Conservation (phyloP, 2,329 filamentous ascomycete genomes). For the Epichloe brachyelytri region DNA sequence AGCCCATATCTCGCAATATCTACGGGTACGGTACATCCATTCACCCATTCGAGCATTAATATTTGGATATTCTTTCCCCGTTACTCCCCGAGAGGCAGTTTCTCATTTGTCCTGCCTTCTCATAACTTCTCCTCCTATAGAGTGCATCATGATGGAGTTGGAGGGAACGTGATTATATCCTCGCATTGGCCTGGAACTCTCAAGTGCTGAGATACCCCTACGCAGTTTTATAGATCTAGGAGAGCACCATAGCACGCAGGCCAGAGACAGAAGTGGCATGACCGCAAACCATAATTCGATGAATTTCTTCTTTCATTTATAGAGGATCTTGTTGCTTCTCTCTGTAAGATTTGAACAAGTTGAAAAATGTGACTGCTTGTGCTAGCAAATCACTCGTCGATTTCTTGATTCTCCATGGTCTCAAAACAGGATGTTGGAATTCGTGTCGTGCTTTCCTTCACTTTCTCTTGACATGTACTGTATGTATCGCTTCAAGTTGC, state of each 20-base stretch:
- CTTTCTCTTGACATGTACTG: neutral
- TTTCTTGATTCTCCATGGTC: neutral
- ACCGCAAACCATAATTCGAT: neutral
- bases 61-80: neutral
- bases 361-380: neutral
- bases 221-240: neutral
- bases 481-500: neutral
- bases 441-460: neutral
- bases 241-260: neutral
- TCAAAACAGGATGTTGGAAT: neutral
- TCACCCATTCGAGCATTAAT: neutral
- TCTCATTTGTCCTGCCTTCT: neutral
- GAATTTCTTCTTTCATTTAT: neutral
- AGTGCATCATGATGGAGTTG: neutral
- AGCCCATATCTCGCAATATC: neutral
- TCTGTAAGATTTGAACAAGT: neutral
- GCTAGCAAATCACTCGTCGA: neutral
- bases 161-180: neutral
- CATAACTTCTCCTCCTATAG: neutral
- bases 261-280: neutral
- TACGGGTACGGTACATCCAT: neutral
- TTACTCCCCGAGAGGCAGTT: neutral
- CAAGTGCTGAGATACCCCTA: constrained; percentile 1
- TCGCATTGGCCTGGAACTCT: neutral
- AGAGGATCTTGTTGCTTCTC: neutral